These are phyloP conservation scores for Krasilnikovozyma curviuscula DNA, from an alignment of 768 basidiomycete genomes.

Conservation along the genomic window DNA sequence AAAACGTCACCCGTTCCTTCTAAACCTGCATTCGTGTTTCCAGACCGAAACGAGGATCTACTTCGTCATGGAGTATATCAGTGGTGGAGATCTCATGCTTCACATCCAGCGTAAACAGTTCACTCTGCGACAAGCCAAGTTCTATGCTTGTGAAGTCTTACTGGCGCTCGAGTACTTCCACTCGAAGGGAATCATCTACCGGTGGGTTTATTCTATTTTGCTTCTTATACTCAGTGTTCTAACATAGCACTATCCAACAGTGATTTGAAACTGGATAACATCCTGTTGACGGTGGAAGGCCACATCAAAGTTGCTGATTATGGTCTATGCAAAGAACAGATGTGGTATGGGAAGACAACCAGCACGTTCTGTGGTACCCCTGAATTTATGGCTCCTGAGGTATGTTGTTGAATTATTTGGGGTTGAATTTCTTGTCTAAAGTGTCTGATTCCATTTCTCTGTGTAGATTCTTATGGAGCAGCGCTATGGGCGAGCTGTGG, in stretches of 20 bases:
- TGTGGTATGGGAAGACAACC: conserved; percentile 91
- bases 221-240: neutral
- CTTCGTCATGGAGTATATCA: conserved; percentile 98
- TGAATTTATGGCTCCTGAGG: conserved; percentile 99
- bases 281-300: conserved; percentile 83
- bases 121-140: conserved; percentile 93
- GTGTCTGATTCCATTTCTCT: neutral
- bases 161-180: conserved; percentile 97
- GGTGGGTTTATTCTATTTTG: conserved; percentile 34
- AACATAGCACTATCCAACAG: conserved; percentile 28
- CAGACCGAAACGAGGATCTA: conserved; percentile 98
- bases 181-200: conserved; percentile 94
- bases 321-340: conserved; percentile 96
- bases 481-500: conserved; percentile 92
- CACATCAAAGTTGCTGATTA: conserved; percentile 99
- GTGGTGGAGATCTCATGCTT: conserved; percentile 96
- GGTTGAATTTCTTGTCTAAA: neutral
- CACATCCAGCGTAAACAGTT: conserved; percentile 99
- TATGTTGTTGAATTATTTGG: conserved; percentile 25
- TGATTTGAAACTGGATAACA: conserved; percentile 95
- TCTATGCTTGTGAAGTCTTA: conserved; percentile 91
- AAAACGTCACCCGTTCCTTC: conserved; percentile 90
- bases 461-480: conserved; percentile 90
- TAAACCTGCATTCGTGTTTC: conserved; percentile 95
- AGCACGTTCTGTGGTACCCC: conserved; percentile 99